These are phyloP conservation scores for Apocynum venetum DNA, from an alignment of 257 asterid genomes.

Conservation along the genomic window DNA sequence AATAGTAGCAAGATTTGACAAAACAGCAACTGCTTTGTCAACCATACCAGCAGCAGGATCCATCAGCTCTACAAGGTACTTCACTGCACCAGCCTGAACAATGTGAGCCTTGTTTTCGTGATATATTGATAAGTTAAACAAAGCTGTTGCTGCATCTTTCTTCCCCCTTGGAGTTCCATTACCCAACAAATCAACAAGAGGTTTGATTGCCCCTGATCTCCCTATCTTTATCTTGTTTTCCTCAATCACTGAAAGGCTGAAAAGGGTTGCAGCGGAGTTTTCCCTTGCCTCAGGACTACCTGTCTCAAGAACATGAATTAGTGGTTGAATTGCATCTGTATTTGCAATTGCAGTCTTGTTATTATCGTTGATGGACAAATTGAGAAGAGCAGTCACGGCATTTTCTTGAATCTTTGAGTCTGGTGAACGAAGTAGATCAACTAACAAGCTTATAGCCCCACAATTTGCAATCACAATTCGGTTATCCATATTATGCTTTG, in stretches of 20 bases:
- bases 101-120: conserved; percentile 65
- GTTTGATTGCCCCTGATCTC: conserved; percentile 71
- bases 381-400: conserved; percentile 86
- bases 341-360: conserved; percentile 76
- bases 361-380: conserved; percentile 67
- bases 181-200: conserved; percentile 75
- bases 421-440: conserved; percentile 49
- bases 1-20: conserved; percentile 74
- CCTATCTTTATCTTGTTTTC: conserved; percentile 77
- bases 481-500: conserved; percentile 71
- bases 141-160: conserved; percentile 71
- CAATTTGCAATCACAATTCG: conserved; percentile 62
- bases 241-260: conserved; percentile 76
- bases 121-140: conserved; percentile 62
- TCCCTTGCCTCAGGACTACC: conserved; percentile 84
- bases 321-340: conserved; percentile 72
- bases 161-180: conserved; percentile 85
- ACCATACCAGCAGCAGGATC: conserved; percentile 94
- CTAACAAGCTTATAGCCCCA: conserved; percentile 59
- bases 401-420: conserved; percentile 58
- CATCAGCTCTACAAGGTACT: conserved; percentile 75
- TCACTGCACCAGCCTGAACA: conserved; percentile 87
- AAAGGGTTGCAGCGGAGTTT: conserved; percentile 84
- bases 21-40: conserved; percentile 83
- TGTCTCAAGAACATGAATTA: conserved; percentile 72